A percentile compares a stretch with the other conserved stretches of the same genome.
Conservation (phyloP, 768 basidiomycete genomes). For the Termitomyces sp. region DNA sequence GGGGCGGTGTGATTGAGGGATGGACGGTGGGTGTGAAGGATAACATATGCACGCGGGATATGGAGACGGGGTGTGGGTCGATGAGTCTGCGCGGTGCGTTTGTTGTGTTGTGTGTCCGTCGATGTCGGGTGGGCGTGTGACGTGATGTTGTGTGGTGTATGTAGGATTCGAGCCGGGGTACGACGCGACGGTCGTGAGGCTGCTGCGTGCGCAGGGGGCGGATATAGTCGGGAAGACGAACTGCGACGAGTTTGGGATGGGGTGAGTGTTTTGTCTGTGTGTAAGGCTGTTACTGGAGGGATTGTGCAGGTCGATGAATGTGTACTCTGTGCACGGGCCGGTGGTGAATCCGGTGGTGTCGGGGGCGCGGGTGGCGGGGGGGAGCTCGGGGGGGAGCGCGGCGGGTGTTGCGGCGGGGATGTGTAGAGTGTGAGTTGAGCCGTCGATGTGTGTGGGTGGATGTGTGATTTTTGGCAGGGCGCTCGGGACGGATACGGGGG, state of each 20-base stretch:
- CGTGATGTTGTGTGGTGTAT: not conserved
- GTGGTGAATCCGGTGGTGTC: slow-evolving; percentile 61
- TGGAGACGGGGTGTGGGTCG: slow-evolving; percentile 75
- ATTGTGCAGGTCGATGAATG: slow-evolving; percentile 62
- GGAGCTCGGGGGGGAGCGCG: slow-evolving; percentile 93
- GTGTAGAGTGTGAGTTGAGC: slow-evolving; percentile 82
- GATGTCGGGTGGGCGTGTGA: too few relatives aligned
- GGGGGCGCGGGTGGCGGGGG: slow-evolving; percentile 64
- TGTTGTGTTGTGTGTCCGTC: not conserved
- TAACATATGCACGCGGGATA: slow-evolving; percentile 66
- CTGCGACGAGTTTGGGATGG: slow-evolving; percentile 99
- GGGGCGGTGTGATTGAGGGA: slow-evolving; percentile 25
- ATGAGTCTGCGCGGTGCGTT: slow-evolving; percentile 56
- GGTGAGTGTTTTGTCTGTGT: slow-evolving; percentile 39
- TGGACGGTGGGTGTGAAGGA: slow-evolving; percentile 75
- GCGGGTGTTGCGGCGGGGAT: slow-evolving; percentile 85
- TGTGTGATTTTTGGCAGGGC: slow-evolving; percentile 69
- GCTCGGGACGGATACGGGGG: slow-evolving; percentile 91
- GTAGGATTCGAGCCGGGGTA: slow-evolving; percentile 75
- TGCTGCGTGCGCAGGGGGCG: slow-evolving; percentile 59
- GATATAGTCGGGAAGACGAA: slow-evolving; percentile 84
- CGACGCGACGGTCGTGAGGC: slow-evolving; percentile 77
- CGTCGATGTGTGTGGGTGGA: slow-evolving; percentile 71
- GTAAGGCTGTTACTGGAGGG: too few relatives aligned
- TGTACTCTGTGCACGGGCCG: slow-evolving; percentile 66